These are phyloP conservation scores for Acacia pycnantha DNA, from an alignment of 331 rosid genomes.

Conservation along the genomic window DNA sequence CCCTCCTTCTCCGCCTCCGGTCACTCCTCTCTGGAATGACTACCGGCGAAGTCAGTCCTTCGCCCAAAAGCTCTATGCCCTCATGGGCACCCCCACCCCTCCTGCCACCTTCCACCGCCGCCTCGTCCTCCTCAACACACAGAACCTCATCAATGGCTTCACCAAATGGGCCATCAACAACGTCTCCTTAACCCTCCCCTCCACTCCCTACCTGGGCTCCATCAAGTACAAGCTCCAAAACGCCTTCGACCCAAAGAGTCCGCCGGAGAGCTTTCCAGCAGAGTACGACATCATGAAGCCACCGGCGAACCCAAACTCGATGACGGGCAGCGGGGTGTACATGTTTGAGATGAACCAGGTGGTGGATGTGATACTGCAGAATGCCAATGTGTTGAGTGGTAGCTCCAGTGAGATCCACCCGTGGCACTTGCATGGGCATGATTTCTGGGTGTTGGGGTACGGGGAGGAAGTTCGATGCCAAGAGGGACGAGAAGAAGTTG, in stretches of 20 bases:
- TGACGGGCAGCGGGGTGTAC: conserved; percentile 43
- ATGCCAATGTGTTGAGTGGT: conserved; percentile 38
- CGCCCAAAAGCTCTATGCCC: conserved; percentile 33
- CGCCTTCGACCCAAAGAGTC: conserved; percentile 31
- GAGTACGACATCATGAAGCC: conserved; percentile 53
- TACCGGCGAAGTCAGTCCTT: conserved; percentile 44
- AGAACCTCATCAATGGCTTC: conserved; percentile 48
- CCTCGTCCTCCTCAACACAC: conserved; percentile 65
- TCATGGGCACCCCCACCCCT: conserved; percentile 46
- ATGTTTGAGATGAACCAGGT: conserved; percentile 26
- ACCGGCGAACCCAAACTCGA: conserved; percentile 34
- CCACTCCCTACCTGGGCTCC: conserved; percentile 64
- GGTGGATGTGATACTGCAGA: conserved; percentile 62
- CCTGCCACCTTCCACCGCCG: conserved; percentile 37
- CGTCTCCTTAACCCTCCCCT: conserved; percentile 46
- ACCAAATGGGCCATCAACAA: conserved; percentile 68
- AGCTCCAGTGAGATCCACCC: conserved; percentile 46
- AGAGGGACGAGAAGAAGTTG: conserved; percentile 35
- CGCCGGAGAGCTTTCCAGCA: conserved; percentile 38
- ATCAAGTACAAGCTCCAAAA: conserved; percentile 34
- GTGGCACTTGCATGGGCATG: conserved; percentile 82
- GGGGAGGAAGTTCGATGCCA: conserved; percentile 49
- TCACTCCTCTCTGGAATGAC: conserved; percentile 59
- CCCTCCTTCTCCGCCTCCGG: conserved; percentile 52
- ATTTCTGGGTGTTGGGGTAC: conserved; percentile 60